Percentiles rank a stretch among this genome's conserved stretches.
Evolutionary conservation across 2,329 filamentous ascomycete species (phyloP).

Genomic region (Sarocladiaceae sp.): DNA sequence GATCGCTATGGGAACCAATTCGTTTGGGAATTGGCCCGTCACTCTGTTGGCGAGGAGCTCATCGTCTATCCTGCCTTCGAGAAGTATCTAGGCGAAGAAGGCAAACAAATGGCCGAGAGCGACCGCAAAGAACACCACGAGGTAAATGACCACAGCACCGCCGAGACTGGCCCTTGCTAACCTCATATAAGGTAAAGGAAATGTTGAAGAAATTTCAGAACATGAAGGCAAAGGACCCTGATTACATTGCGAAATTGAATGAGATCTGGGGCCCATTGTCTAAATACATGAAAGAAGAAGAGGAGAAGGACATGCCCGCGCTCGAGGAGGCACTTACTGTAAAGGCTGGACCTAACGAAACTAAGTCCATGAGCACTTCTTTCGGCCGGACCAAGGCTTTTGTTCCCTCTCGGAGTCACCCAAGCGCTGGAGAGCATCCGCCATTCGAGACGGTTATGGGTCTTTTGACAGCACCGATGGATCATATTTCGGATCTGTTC

Average conservation of each 20-base stretch:
- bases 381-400: constrained; percentile 51
- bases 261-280: constrained; percentile 37
- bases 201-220: constrained; percentile 45
- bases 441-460: constrained; percentile 53
- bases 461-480: constrained; percentile 51
- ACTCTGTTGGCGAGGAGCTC: constrained; percentile 44
- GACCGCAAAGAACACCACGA: constrained; percentile 43
- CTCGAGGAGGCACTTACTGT: constrained; percentile 38
- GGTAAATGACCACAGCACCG: constrained; percentile 20
- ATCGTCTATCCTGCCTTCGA: constrained; percentile 52
- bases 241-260: constrained; percentile 39
- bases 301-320: constrained; percentile 41
- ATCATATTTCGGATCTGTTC: constrained; percentile 51
- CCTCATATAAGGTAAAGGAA: constrained; percentile 43
- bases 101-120: constrained; percentile 38
- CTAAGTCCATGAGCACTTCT: constrained; percentile 31
- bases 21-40: constrained; percentile 43
- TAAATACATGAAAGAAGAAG: constrained; percentile 47
- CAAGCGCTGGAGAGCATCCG: constrained; percentile 44
- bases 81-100: constrained; percentile 37
- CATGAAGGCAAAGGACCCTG: constrained; percentile 30
- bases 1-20: constrained; percentile 42
- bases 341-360: constrained; percentile 21
- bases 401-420: constrained; percentile 48
- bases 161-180: background rate